A percentile compares a stretch with the other conserved stretches of the same genome.
phyloP scores from a whole-genome alignment of 2,329 filamentous ascomycete species.

The Stachybotrys echinatus region DNA sequence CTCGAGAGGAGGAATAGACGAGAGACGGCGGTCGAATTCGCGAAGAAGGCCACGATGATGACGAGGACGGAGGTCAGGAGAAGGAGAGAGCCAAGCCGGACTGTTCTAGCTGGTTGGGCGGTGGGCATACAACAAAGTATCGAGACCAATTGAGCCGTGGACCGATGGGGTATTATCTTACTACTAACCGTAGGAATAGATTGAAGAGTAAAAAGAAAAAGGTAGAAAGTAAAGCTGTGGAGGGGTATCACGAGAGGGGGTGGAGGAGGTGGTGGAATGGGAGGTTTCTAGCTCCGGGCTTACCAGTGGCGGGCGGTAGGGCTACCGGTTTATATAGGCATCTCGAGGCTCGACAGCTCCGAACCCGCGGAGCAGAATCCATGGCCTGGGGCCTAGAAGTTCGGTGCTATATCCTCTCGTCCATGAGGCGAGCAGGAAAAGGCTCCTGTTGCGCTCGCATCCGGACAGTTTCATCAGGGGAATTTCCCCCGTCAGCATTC shows the following conservation, averaged over 20 bases:
- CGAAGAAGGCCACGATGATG: conserved; percentile 20
- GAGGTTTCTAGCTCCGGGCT: background rate
- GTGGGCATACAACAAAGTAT: too few relatives aligned
- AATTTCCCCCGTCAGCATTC: background rate
- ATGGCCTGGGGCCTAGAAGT: background rate
- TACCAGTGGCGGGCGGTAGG: background rate
- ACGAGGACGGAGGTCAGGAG: conserved; percentile 13
- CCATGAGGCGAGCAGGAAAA: background rate
- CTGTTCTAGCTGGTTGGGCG: too few relatives aligned
- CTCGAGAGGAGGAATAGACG: conserved; percentile 18
- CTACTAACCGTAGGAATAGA: background rate
- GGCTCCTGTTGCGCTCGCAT: background rate
- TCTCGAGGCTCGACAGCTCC: too few relatives aligned
- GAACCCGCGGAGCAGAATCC: background rate
- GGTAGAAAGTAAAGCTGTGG: background rate
- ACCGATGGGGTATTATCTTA: background rate
- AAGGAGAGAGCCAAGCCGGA: conserved; percentile 1
- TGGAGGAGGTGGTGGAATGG: too few relatives aligned
- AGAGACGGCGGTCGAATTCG: conserved; percentile 16
- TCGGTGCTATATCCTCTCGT: background rate
- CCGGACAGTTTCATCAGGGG: background rate
- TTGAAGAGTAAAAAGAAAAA: background rate
- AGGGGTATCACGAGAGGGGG: background rate
- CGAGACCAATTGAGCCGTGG: background rate
- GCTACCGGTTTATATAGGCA: too few relatives aligned